Conservation (phyloP, 768 basidiomycete species). For the Leccinellum rugosiceps region DNA sequence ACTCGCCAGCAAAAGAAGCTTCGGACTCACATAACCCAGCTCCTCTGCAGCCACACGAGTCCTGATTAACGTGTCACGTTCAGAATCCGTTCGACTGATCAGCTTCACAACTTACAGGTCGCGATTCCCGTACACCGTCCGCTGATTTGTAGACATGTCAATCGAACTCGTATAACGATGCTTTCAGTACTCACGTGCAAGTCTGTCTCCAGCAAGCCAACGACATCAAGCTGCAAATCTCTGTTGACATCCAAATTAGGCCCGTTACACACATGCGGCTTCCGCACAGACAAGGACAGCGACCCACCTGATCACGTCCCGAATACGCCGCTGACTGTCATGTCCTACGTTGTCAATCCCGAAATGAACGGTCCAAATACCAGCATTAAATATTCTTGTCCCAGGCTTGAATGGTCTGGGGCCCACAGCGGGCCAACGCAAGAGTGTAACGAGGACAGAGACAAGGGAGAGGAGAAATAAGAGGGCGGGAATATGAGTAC, state of each 20-base stretch:
- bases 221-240: conserved; percentile 83
- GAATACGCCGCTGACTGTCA: conserved; percentile 34
- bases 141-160: conserved; percentile 35
- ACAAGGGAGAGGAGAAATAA: conserved; percentile 41
- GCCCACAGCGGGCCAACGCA: conserved; percentile 46
- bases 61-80: conserved; percentile 34
- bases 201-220: conserved; percentile 86
- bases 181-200: conserved; percentile 54
- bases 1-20: not conserved
- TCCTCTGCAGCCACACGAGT: conserved; percentile 77
- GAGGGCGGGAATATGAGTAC: conserved; percentile 30
- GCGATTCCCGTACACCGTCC: conserved; percentile 77
- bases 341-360: conserved; percentile 48
- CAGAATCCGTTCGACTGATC: not conserved
- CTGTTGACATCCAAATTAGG: conserved; percentile 27
- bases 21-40: conserved; percentile 67
- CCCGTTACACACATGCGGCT: not conserved
- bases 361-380: conserved; percentile 93
- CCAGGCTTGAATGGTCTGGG: conserved; percentile 61
- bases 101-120: conserved; percentile 55
- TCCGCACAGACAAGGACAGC: conserved; percentile 12
- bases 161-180: not conserved
- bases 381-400: conserved; percentile 69
- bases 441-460: conserved; percentile 53
- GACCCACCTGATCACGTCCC: conserved; percentile 57